A percentile compares a stretch with the other conserved stretches of the same genome.
phyloP scores from a whole-genome alignment of 2,329 filamentous ascomycete genomes.

The Fusarium abutilonis region DNA sequence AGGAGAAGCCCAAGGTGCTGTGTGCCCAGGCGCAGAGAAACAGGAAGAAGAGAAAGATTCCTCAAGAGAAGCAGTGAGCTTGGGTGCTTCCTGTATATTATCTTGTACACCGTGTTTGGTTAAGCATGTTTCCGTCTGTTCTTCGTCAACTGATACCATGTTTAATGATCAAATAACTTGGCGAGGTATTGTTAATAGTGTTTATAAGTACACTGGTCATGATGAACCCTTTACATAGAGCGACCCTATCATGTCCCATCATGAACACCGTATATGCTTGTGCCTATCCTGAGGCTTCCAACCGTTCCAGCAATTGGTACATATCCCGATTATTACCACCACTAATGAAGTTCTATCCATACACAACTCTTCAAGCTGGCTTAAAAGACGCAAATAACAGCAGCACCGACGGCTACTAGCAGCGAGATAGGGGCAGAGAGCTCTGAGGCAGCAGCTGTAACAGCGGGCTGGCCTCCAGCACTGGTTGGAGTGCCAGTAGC shows the following conservation, averaged over 20 bases:
- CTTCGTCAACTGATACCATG: too few relatives aligned
- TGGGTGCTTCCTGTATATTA: too few relatives aligned
- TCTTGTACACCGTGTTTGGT: too few relatives aligned
- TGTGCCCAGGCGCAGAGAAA: conserved; percentile 75
- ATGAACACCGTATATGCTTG: conserved; percentile 23
- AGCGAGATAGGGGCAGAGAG: conserved; percentile 55
- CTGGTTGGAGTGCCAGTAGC: conserved; percentile 37
- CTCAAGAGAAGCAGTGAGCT: conserved; percentile 17
- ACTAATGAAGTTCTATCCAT: conserved; percentile 25
- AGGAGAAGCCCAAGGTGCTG: conserved; percentile 68
- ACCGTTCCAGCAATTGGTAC: conserved; percentile 37
- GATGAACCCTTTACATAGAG: conserved; percentile 1
- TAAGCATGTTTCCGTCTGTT: too few relatives aligned
- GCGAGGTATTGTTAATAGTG: conserved; percentile 16
- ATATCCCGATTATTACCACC: conserved; percentile 36
- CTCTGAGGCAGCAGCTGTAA: conserved; percentile 42
- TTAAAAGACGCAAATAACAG: conserved; percentile 55
- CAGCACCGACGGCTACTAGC: conserved; percentile 56
- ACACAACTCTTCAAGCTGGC: conserved; percentile 4
- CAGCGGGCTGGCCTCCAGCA: conserved; percentile 33
- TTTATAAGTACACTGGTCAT: conserved; percentile 26
- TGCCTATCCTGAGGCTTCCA: conserved; percentile 34
- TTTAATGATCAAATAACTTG: too few relatives aligned
- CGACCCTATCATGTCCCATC: not conserved
- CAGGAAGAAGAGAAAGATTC: conserved; percentile 60